Evolutionary conservation across 176 grass and related monocot genomes (phyloP).

Genomic region (Pontederia paniculata): DNA sequence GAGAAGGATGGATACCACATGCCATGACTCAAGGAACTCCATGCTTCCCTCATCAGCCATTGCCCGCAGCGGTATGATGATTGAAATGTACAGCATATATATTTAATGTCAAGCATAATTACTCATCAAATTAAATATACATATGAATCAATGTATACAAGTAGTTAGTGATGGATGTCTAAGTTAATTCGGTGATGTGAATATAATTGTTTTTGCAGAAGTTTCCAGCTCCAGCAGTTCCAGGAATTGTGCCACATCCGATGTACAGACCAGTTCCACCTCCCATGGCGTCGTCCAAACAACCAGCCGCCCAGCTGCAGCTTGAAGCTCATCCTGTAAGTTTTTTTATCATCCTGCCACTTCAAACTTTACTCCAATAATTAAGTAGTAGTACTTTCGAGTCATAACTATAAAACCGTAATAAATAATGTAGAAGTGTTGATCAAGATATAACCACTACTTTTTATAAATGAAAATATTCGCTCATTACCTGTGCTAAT

Average conservation of each 20-base stretch:
- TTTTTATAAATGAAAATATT: too few relatives aligned
- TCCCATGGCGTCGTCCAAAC: conserved; percentile 16
- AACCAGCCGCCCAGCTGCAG: conserved; percentile 39
- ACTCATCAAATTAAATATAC: too few relatives aligned
- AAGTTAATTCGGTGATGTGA: background rate
- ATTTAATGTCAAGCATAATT: too few relatives aligned
- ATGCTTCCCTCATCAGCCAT: conserved; percentile 45
- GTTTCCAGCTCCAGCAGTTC: conserved; percentile 39
- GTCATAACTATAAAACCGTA: background rate
- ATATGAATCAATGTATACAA: too few relatives aligned
- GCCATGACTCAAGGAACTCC: conserved; percentile 42
- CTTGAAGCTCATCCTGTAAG: conserved; percentile 69
- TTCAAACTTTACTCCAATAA: background rate
- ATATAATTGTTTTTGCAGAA: conserved; percentile 34
- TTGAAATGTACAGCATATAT: background rate
- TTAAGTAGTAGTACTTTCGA: background rate
- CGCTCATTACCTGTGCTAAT: too few relatives aligned
- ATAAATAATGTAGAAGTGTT: too few relatives aligned
- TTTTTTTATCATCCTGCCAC: background rate
- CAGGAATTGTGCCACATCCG: conserved; percentile 37
- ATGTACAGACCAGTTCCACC: conserved; percentile 55
- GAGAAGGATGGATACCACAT: conserved; percentile 34
- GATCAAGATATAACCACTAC: too few relatives aligned
- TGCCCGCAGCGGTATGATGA: conserved; percentile 41
- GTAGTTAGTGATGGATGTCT: too few relatives aligned